Base-by-base conservation (phyloP, 2,329 filamentous ascomycete genomes). In the Neofusicoccum laricinum region DNA sequence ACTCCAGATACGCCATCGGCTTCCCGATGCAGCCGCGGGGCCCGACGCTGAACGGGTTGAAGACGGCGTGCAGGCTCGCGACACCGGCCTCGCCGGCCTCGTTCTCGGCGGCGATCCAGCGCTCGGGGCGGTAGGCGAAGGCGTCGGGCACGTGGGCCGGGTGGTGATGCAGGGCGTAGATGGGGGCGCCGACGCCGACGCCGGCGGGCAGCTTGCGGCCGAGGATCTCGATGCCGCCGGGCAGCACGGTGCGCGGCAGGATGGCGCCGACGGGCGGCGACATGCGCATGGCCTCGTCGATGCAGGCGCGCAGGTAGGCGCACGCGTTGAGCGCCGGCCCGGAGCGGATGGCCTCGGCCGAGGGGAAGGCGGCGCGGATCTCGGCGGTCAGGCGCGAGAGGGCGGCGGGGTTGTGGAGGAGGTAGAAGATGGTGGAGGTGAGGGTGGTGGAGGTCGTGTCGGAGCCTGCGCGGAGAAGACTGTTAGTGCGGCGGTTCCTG, bases 1-100 rank as follows among this genome's bases (percentile, higher is more conserved):
- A 84, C 78, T 90, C 88, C 46, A 85, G 81, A 69, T 90, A 90
- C 2, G 88, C 88, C 51, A 90, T 76, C 0, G 84, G 84, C 80
- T 91, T 92, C 0, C 89, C 90, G 64, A 92, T 90, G 71, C 90
- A 92, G 1, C 88, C 88, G 11, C 89, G 79, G 0, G 89, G 86
- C 0, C 90, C 90, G 65, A 91, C 80, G 50, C 85, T 88, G 70
- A 92, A 92, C 1, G 91, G 89, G 67, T 88, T 92, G 76, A 91
- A 94, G 3, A 64, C 62, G 15, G n/a, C 43, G 8, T 43, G 50
- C 41, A 58, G 17, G 19, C 30, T 19, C 7, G 19, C 34, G 11
- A 58, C 62, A 1, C n/a, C 51, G 21, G 17, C 19, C 25, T 57
- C 43, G 15, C 32, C 50, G 10, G n/a, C 51, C 30, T 5, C 10